These are phyloP conservation scores for Leptographium flavum DNA, from an alignment of 2,329 filamentous ascomycete genomes.

Conservation along the genomic window DNA sequence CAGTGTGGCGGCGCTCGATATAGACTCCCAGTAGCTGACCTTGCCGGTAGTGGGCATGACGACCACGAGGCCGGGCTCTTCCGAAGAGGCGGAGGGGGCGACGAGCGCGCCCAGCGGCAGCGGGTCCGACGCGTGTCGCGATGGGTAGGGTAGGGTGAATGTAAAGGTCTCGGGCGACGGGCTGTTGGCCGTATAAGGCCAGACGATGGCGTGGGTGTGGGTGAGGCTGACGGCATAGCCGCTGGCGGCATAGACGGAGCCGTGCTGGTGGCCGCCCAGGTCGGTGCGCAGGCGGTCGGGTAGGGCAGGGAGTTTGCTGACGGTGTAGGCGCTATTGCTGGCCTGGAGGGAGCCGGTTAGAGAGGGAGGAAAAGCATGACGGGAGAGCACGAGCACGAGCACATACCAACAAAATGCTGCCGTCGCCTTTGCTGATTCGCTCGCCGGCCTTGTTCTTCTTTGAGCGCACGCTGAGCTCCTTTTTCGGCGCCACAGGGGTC, in stretches of 20 bases:
- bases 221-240: conserved; percentile 73
- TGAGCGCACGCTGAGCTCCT: conserved; percentile 43
- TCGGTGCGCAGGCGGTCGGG: conserved; percentile 69
- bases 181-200: conserved; percentile 66
- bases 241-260: conserved; percentile 47
- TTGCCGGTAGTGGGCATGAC: conserved; percentile 73
- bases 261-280: conserved; percentile 51
- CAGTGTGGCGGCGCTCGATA: conserved; percentile 74
- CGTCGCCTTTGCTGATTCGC: conserved; percentile 51
- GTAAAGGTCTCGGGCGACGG: conserved; percentile 63
- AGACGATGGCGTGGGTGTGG: conserved; percentile 70
- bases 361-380: not conserved
- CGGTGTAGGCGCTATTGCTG: conserved; percentile 70
- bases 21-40: conserved; percentile 89
- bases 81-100: conserved; percentile 60
- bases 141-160: conserved; percentile 63
- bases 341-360: conserved; percentile 37
- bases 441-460: conserved; percentile 51
- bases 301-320: conserved; percentile 70
- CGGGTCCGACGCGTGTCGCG: conserved; percentile 51
- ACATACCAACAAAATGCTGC: conserved; percentile 48
- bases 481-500: conserved; percentile 20
- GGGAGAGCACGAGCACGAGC: no score
- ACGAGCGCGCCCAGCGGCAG: conserved; percentile 75
- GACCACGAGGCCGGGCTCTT: conserved; percentile 74